phyloP scores from a whole-genome alignment of 257 asterid genomes.

The Parsonsia alboflavescens region DNA sequence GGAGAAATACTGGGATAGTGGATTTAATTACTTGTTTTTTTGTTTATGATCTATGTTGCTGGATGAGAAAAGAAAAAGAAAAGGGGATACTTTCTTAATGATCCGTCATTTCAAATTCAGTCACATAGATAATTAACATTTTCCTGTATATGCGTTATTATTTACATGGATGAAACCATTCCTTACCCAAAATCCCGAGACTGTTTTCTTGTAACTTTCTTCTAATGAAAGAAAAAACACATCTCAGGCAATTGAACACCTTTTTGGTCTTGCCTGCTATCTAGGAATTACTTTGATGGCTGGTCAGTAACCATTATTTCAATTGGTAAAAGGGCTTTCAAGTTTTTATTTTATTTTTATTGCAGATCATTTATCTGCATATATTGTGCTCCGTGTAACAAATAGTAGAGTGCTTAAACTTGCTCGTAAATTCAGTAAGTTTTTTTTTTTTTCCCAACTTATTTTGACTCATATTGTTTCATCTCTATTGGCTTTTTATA shows the following conservation, averaged over 20 bases:
- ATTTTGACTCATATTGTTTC: slow-evolving; percentile 16
- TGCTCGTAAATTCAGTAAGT: not conserved
- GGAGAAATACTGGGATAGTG: not conserved
- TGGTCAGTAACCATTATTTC: not conserved
- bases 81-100: not conserved
- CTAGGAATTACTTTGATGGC: not conserved
- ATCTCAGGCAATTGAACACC: not conserved
- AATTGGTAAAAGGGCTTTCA: not conserved
- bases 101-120: not conserved
- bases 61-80: not conserved
- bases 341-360: not conserved
- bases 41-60: not conserved
- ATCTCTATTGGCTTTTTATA: slow-evolving; percentile 33
- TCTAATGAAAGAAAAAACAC: not conserved
- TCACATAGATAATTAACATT: not conserved
- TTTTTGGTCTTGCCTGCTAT: not conserved
- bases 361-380: not conserved
- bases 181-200: too few relatives aligned
- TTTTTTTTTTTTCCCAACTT: not conserved
- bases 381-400: not conserved
- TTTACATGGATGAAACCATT: too few relatives aligned
- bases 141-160: too few relatives aligned
- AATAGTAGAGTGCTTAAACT: not conserved
- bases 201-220: not conserved
- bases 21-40: not conserved